Conservation (phyloP, 1,284 basidiomycete species). For the Boletus putidus region DNA sequence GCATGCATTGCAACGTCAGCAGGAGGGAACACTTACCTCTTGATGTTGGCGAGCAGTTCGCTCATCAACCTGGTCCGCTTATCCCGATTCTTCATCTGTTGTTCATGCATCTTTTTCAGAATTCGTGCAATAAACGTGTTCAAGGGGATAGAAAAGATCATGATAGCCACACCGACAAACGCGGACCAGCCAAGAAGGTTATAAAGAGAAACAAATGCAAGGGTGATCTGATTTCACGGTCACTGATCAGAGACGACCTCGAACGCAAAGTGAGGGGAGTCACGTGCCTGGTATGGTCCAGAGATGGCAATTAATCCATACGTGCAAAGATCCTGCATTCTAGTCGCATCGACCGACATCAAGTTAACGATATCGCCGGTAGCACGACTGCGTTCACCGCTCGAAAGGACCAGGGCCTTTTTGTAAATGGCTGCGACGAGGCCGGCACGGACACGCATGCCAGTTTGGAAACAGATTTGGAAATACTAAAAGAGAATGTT, state of each 20-base stretch:
- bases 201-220: slow-evolving; percentile 90
- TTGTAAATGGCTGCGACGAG: slow-evolving; percentile 84
- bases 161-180: slow-evolving; percentile 90
- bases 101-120: slow-evolving; percentile 78
- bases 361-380: slow-evolving; percentile 94
- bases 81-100: slow-evolving; percentile 92
- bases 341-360: slow-evolving; percentile 85
- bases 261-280: background rate
- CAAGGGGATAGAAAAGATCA: slow-evolving; percentile 80
- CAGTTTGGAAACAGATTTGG: slow-evolving; percentile 77
- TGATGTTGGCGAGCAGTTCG: slow-evolving; percentile 87
- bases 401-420: slow-evolving; percentile 84
- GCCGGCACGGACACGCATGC: slow-evolving; percentile 90
- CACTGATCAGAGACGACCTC: background rate
- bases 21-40: slow-evolving; percentile 51
- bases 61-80: slow-evolving; percentile 75
- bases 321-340: slow-evolving; percentile 85
- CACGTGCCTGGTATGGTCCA: slow-evolving; percentile 62
- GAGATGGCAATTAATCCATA: slow-evolving; percentile 74
- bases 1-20: background rate
- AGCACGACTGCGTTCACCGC: slow-evolving; percentile 75
- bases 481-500: slow-evolving; percentile 59
- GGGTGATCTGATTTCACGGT: slow-evolving; percentile 55
- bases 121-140: slow-evolving; percentile 77
- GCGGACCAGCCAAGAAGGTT: slow-evolving; percentile 89